phyloP scores from a whole-genome alignment of 2,329 filamentous ascomycete genomes.

The Trichoderma koningii region DNA sequence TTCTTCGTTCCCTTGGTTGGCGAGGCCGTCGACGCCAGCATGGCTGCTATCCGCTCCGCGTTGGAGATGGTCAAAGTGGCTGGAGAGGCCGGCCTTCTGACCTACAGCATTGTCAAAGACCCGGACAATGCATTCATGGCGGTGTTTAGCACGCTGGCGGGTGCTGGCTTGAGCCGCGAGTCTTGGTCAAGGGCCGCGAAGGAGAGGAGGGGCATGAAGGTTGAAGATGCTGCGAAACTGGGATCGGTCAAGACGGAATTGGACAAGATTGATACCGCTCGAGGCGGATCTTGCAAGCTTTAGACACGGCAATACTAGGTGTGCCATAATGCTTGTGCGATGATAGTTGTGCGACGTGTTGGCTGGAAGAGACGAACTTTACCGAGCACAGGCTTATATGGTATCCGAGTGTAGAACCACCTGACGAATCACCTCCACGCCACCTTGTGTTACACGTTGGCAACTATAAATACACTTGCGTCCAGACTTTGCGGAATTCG shows the following conservation, averaged over 20 bases:
- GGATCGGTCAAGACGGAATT: conserved; percentile 30
- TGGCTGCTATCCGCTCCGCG: conserved; percentile 28
- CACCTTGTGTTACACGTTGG: too few species aligned
- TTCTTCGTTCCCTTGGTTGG: conserved; percentile 54
- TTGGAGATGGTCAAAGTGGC: conserved; percentile 30
- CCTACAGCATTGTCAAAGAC: conserved; percentile 34
- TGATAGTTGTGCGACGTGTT: too few species aligned
- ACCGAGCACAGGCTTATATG: too few species aligned
- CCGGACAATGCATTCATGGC: conserved; percentile 35
- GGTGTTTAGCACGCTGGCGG: conserved; percentile 32
- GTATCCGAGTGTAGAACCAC: too few species aligned
- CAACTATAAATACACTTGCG: too few species aligned
- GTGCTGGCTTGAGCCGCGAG: conserved; percentile 26
- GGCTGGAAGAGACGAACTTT: too few species aligned
- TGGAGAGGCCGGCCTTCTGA: conserved; percentile 33
- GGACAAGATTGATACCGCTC: conserved; percentile 22
- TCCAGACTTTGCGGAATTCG: too few species aligned
- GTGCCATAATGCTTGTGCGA: too few species aligned
- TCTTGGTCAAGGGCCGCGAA: conserved; percentile 27
- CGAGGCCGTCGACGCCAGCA: conserved; percentile 41
- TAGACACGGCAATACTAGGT: background rate
- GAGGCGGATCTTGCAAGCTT: conserved; percentile 17
- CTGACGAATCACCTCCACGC: too few species aligned
- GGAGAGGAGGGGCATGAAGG: conserved; percentile 29
- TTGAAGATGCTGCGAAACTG: conserved; percentile 27